Base-by-base conservation (phyloP, 2,329 filamentous ascomycete species). In the Sporothrix phasma region DNA sequence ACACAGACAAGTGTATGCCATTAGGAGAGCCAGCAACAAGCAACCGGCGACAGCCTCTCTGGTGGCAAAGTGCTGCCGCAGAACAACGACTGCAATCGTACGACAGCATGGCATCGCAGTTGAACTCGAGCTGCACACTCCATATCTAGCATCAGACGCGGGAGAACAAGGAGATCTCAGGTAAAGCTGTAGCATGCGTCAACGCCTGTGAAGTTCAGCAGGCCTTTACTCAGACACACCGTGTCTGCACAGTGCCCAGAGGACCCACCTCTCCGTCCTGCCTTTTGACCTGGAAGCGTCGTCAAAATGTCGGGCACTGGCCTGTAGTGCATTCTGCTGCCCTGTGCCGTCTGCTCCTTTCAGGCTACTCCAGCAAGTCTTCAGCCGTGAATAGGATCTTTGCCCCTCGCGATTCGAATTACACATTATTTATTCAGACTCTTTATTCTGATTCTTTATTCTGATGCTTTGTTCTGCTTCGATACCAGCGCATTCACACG, bases 161-260 rank as follows among this genome's bases (percentile, higher is more conserved):
- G 29, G 17, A 31, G 31, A 56, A 56, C 51, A 56, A 56, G 39
- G 51, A 24, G 17, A 34, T 56, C 26, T 7, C 47, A 29, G 15
- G 7, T 11, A 31, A 34, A n/a, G n/a, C n/a, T n/a, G n/a, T 17
- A 31, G 26, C 47, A 17, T 17, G 13, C 8, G 19, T 51, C 47
- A n/a, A 34, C 47, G 26, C 47, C 47, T 10, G 11, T 24, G 17
- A 45, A 22, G 37, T 11, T 19, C 1, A 5, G 5, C n/a, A 22
- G 29, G 11, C 47, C n/a, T n/a, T 62, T 37, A 62, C 37, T 62
- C 61, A 62, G 61, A 37, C 47, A 62, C 61, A 62, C 47, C n/a
- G 61, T 54, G 39, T 17, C 5, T 54, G 3, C 11, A 54, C 61
- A 31, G 61, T 62, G 22, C 34, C 3, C 46, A 41, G 17, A 26